Conservation (phyloP, 257 asterid species). For the Petunia axillaris region DNA sequence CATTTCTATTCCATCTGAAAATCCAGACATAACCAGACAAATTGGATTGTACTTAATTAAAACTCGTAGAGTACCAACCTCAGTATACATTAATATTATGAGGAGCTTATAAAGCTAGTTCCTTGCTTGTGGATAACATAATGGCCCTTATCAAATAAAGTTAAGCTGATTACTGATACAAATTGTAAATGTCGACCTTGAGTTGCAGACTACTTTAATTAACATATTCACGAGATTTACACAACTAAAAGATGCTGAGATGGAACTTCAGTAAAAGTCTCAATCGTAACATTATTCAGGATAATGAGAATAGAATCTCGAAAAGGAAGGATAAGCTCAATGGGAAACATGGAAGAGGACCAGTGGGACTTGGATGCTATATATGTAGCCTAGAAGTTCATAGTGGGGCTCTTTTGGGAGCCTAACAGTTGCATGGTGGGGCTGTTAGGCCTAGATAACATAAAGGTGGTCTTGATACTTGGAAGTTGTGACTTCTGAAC, state of each 20-base stretch:
- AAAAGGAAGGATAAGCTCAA: slow-evolving; percentile 15
- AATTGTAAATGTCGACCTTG: background rate
- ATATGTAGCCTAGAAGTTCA: slow-evolving; percentile 23
- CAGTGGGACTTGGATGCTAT: slow-evolving; percentile 24
- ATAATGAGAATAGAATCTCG: slow-evolving; percentile 14
- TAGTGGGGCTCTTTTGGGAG: slow-evolving; percentile 23
- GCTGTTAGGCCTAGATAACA: slow-evolving; percentile 23
- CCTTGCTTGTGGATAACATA: background rate
- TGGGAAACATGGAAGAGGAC: slow-evolving; percentile 14
- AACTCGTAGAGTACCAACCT: background rate
- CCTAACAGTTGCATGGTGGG: slow-evolving; percentile 20
- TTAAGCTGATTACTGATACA: background rate
- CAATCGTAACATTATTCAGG: background rate
- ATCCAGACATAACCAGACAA: background rate
- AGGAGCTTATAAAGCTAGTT: background rate
- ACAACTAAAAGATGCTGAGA: background rate
- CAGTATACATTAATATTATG: background rate
- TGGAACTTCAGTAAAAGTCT: background rate
- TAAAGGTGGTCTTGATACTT: slow-evolving; percentile 25
- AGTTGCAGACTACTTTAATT: background rate
- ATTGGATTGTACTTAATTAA: background rate
- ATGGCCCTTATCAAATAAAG: background rate
- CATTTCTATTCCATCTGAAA: background rate
- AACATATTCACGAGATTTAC: background rate
- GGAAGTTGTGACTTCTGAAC: slow-evolving; percentile 14